Evolutionary conservation across 805 yeast genomes (phyloP).

Genomic region (Schizosaccharomyces lindneri): DNA sequence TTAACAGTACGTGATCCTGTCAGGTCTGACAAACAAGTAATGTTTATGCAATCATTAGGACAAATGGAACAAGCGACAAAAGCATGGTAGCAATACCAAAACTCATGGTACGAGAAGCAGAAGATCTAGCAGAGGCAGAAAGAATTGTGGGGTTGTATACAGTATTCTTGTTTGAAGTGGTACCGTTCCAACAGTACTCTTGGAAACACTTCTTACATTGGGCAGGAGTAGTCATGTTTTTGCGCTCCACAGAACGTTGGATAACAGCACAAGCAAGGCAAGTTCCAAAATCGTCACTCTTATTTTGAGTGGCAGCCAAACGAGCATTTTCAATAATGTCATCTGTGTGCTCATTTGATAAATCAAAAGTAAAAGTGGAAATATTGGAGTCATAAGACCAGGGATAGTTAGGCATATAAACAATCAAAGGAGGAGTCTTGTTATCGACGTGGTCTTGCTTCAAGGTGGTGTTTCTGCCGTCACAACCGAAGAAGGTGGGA

Average conservation of each 20-base stretch:
- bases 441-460: background rate
- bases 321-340: constrained; percentile 51
- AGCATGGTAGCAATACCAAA: no score
- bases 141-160: background rate
- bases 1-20: no score
- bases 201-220: constrained; percentile 52
- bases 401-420: constrained; percentile 56
- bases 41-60: no score
- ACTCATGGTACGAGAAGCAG: background rate
- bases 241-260: constrained; percentile 52
- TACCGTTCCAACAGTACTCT: constrained; percentile 44
- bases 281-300: constrained; percentile 34
- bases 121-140: background rate
- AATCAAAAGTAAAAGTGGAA: constrained; percentile 45
- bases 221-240: constrained; percentile 28
- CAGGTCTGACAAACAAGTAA: no score
- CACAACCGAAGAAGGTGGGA: constrained; percentile 71
- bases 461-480: constrained; percentile 20
- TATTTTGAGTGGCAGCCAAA: constrained; percentile 38
- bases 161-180: background rate
- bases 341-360: constrained; percentile 29
- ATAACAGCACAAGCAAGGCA: constrained; percentile 69
- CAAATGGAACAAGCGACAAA: no score
- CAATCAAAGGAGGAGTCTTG: constrained; percentile 30
- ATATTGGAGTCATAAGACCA: constrained; percentile 41